phyloP scores from a whole-genome alignment of 2,329 filamentous ascomycete species.

The Biscogniauxia mediterranea region DNA sequence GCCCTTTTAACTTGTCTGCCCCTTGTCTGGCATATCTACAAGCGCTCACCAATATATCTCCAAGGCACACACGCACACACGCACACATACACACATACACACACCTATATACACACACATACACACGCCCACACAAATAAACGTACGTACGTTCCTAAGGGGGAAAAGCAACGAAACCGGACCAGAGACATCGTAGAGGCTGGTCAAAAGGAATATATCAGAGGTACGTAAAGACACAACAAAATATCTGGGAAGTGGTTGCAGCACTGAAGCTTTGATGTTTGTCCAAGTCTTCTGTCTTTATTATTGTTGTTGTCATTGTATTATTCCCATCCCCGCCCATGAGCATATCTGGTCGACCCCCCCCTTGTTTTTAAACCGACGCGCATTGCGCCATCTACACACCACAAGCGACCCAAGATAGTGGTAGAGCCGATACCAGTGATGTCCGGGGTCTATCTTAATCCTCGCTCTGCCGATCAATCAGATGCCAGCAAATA shows the following conservation, averaged over 20 bases:
- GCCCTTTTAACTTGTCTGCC: background rate
- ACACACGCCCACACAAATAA: too few species aligned
- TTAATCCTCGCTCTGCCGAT: constrained; percentile 21
- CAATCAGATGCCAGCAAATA: constrained; percentile 20
- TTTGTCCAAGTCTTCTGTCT: background rate
- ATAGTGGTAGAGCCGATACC: constrained; percentile 19
- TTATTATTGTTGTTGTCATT: constrained; percentile 4
- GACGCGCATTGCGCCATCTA: constrained; percentile 24
- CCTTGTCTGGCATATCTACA: background rate
- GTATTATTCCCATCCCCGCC: constrained; percentile 8
- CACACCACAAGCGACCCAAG: constrained; percentile 18
- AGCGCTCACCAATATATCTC: background rate
- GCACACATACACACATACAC: too few species aligned
- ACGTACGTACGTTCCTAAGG: background rate
- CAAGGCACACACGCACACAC: background rate
- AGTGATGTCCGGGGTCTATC: constrained; percentile 18
- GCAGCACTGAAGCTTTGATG: background rate
- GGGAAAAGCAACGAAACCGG: background rate
- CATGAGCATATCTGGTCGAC: constrained; percentile 4
- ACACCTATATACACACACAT: too few species aligned
- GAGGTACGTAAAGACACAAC: background rate
- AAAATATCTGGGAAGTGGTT: background rate
- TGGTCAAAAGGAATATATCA: background rate
- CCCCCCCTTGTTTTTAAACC: constrained; percentile 17
- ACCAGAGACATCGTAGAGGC: background rate